These are phyloP conservation scores for Brachypodium distachyon DNA, from an alignment of 202 grass and related monocot genomes.

Conservation along the genomic window DNA sequence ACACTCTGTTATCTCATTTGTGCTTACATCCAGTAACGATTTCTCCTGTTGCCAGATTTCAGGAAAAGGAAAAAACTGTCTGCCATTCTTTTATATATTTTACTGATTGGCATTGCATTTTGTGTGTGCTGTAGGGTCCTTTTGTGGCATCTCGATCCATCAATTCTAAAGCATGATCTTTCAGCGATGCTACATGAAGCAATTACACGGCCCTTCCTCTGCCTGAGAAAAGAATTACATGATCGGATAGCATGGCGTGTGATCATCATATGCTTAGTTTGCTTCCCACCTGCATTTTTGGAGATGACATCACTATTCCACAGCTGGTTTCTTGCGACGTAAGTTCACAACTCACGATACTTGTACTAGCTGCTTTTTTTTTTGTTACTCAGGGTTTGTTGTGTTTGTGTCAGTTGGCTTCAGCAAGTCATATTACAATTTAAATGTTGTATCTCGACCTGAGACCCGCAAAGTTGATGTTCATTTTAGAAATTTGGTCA, in stretches of 20 bases:
- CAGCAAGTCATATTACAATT: not conserved
- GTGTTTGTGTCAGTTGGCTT: not conserved
- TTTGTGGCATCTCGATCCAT: conserved; percentile 73
- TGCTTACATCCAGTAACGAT: not conserved
- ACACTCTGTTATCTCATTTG: not conserved
- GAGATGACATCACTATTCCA: conserved; percentile 53
- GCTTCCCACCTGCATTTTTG: conserved; percentile 56
- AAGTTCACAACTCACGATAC: conserved; percentile 25
- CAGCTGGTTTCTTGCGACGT: conserved; percentile 74
- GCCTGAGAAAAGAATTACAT: conserved; percentile 64
- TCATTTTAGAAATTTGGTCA: not conserved
- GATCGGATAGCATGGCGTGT: conserved; percentile 43
- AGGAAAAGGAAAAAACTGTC: not conserved
- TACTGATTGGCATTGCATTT: conserved; percentile 7
- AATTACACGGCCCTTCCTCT: conserved; percentile 64
- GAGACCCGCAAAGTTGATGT: not conserved
- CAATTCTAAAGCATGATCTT: conserved; percentile 59
- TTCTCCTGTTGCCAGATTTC: not conserved
- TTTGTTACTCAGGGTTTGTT: not conserved
- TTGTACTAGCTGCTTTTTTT: not conserved
- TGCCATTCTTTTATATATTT: not conserved
- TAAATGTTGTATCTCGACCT: not conserved
- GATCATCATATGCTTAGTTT: conserved; percentile 62
- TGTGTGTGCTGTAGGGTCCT: conserved; percentile 34
- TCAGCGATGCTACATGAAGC: conserved; percentile 55